Conservation (phyloP, 352 stramenopile genomes). For the Pseudoperonospora humuli region DNA sequence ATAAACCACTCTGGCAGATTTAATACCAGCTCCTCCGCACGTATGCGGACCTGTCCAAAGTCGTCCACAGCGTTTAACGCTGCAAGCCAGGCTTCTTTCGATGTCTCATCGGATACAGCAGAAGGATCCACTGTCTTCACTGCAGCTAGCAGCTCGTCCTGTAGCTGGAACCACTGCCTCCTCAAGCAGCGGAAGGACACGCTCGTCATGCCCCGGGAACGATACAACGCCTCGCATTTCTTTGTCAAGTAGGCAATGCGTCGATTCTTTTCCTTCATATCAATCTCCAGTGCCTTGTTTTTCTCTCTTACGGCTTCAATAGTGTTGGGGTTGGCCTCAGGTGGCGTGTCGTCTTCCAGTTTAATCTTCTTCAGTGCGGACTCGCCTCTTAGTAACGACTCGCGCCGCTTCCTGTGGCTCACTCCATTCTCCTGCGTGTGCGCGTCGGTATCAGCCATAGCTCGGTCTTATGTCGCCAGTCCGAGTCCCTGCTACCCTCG, state of each 20-base stretch:
- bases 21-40: slow-evolving; percentile 35
- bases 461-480: slow-evolving; percentile 3
- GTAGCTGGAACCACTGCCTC: slow-evolving; percentile 54
- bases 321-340: slow-evolving; percentile 67
- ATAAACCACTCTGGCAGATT: slow-evolving; percentile 69
- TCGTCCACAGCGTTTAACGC: slow-evolving; percentile 29
- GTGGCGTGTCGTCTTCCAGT: slow-evolving; percentile 47
- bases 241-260: slow-evolving; percentile 54
- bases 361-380: slow-evolving; percentile 55
- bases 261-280: slow-evolving; percentile 78
- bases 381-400: slow-evolving; percentile 15
- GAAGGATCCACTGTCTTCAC: slow-evolving; percentile 18
- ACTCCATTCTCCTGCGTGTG: slow-evolving; percentile 23
- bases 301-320: slow-evolving; percentile 65
- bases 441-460: slow-evolving; percentile 23
- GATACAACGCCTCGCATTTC: slow-evolving; percentile 69
- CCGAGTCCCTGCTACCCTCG: slow-evolving; percentile 1
- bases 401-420: slow-evolving; percentile 35
- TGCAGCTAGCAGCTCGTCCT: slow-evolving; percentile 44
- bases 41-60: slow-evolving; percentile 39
- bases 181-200: slow-evolving; percentile 49
- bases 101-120: slow-evolving; percentile 8
- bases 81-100: slow-evolving; percentile 25
- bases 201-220: slow-evolving; percentile 34
- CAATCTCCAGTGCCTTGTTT: slow-evolving; percentile 67